Evolutionary conservation across 179 eudicot genomes (phyloP), one percentile per base, ranked within the genome.

Genomic region (Amaranthus tricolor): DNA sequence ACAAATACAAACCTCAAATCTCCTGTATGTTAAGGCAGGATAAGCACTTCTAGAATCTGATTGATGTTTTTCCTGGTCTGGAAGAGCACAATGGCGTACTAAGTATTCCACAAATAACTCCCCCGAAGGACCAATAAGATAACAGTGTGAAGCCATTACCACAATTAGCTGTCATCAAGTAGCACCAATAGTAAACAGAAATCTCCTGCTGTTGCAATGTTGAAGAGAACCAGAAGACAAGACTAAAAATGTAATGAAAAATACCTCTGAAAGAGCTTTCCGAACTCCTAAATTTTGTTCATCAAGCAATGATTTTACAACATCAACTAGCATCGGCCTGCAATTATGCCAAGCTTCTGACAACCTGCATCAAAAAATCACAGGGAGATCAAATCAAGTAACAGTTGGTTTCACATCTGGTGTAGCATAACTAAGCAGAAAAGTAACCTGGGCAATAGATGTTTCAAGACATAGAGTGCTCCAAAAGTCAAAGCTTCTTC

Each of bases 111-210:
- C 90, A 82, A 95, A 95, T 70, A 85, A 74, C 86, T 95, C 99
- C 71, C 98, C 99, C 1, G 95, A 82, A 82, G 91, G 80, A 79
- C 99, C 99, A 77, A 88, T 89, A 88, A 95, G 83, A 87, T 93
- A 95, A 81, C 99, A 95, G 80, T 95, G 95, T 24, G 99, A 95
- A 80, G 99, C 99, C 99, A 95, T 95, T 24, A 94, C 98, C 72
- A 93, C 96, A 74, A 91, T 93, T 69, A 95, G 84, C 99, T 95
- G 86, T 66, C 66, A 69, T 12, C 53, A 74, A 62, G 45, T 54
- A 44, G 47, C 10, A 78, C 17, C 17, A 49, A 70, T 70, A 75
- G 66, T 74, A 86, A 57, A 74, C 50, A 43, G 63, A 56, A 71
- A 17, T 68, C 8, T 47, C 31, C 21, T 10, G n/a, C 53, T 52